These are phyloP conservation scores for Begonia loranthoides DNA, from an alignment of 306 rosid genomes.

Conservation along the genomic window DNA sequence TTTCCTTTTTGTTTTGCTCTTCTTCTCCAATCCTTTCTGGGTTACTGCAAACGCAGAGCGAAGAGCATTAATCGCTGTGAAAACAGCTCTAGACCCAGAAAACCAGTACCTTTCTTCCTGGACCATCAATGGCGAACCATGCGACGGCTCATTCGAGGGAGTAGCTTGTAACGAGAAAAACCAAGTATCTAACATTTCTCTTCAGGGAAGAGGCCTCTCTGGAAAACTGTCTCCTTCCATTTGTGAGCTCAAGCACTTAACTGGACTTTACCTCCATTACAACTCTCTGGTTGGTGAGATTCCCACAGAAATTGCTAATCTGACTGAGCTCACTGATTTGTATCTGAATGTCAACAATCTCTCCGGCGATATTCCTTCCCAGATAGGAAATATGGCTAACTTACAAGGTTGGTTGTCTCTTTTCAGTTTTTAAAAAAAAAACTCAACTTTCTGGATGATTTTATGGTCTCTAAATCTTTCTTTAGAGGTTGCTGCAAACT, in stretches of 20 bases:
- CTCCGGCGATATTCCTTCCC: slow-evolving; percentile 29
- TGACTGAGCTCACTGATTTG: slow-evolving; percentile 29
- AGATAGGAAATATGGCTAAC: slow-evolving; percentile 28
- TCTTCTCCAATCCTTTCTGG: slow-evolving; percentile 8
- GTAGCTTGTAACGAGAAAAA: slow-evolving; percentile 38
- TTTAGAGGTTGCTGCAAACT: too few species aligned
- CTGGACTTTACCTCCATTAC: slow-evolving; percentile 39
- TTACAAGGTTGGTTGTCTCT: slow-evolving; percentile 26
- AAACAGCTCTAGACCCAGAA: slow-evolving; percentile 35
- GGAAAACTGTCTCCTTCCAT: slow-evolving; percentile 30
- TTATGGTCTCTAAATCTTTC: too few species aligned
- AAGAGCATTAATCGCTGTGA: slow-evolving; percentile 22
- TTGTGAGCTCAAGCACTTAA: slow-evolving; percentile 30
- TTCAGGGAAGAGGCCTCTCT: slow-evolving; percentile 38
- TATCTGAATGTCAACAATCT: slow-evolving; percentile 38
- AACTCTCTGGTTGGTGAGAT: slow-evolving; percentile 32
- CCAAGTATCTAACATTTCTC: slow-evolving; percentile 29
- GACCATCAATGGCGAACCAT: slow-evolving; percentile 22
- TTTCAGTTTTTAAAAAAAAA: background rate
- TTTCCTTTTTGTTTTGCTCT: slow-evolving; percentile 5
- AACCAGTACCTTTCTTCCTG: slow-evolving; percentile 30
- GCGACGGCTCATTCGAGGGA: slow-evolving; percentile 33
- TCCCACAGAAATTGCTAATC: slow-evolving; percentile 24
- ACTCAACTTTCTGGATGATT: too few species aligned
- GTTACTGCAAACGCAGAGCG: slow-evolving; percentile 15